Evolutionary conservation across 225 moss, liverwort and hornwort genomes (phyloP).

Genomic region (Climacium dendroides): DNA sequence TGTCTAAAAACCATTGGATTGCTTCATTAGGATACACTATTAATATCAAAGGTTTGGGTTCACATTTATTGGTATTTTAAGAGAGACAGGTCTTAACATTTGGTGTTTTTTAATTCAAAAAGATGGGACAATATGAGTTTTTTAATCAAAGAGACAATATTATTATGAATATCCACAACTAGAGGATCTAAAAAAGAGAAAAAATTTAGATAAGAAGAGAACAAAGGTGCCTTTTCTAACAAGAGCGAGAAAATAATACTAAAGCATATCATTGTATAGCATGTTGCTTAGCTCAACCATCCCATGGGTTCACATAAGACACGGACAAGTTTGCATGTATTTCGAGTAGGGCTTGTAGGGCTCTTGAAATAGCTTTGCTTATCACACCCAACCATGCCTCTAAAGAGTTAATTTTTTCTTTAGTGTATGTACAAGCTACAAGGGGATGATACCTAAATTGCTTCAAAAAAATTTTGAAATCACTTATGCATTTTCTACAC

Average conservation of each 20-base stretch:
- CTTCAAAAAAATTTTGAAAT: neutral
- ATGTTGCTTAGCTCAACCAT: rapidly evolving
- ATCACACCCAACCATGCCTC: neutral
- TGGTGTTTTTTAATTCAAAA: too few relatives aligned
- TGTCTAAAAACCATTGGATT: neutral
- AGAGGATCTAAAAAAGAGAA: neutral
- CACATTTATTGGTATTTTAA: too few relatives aligned
- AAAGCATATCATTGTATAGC: neutral
- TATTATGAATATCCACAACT: neutral
- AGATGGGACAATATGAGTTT: too few relatives aligned
- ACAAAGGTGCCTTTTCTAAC: rapidly evolving
- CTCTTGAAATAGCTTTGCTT: neutral
- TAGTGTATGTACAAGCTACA: neutral
- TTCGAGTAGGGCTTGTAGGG: neutral
- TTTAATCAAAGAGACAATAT: too few relatives aligned
- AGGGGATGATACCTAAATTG: neutral
- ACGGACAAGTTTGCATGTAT: neutral
- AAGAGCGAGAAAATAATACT: neutral
- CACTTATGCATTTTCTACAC: neutral
- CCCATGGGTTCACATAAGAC: neutral
- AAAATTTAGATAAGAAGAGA: rapidly evolving
- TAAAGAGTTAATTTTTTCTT: rapidly evolving
- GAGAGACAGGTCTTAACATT: too few relatives aligned
- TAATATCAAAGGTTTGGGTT: neutral
- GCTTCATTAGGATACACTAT: too few relatives aligned